Conservation (phyloP, 768 basidiomycete species). For the Russula griseocarnosa region DNA sequence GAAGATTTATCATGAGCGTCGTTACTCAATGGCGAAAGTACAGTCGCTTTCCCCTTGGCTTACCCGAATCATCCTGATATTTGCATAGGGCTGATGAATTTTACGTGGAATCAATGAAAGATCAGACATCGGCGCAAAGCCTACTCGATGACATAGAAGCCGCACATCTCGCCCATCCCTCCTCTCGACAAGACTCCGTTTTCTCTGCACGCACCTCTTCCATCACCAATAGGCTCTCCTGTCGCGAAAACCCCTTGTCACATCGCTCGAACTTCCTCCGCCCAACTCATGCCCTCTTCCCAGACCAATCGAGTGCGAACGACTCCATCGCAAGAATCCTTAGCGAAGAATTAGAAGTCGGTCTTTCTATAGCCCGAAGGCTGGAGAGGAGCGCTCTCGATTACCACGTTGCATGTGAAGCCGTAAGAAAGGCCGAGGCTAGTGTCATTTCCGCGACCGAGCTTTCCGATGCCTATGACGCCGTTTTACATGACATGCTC, state of each 20-base stretch:
- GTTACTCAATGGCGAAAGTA: constrained; percentile 90
- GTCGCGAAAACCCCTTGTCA: constrained; percentile 57
- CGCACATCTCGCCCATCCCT: constrained; percentile 66
- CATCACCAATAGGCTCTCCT: constrained; percentile 57
- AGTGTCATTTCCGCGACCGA: constrained; percentile 45
- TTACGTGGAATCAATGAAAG: constrained; percentile 79
- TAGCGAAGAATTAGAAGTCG: constrained; percentile 53
- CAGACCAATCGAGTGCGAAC: constrained; percentile 59
- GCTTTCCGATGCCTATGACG: constrained; percentile 39
- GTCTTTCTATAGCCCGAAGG: constrained; percentile 48
- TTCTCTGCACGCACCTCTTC: constrained; percentile 64
- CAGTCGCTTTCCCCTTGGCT: not conserved
- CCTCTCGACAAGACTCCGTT: constrained; percentile 56
- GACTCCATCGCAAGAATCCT: constrained; percentile 48
- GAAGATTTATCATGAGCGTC: constrained; percentile 70
- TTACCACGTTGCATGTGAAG: constrained; percentile 58
- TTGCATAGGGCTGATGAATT: constrained; percentile 72
- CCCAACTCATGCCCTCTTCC: constrained; percentile 64
- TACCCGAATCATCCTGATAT: constrained; percentile 4
- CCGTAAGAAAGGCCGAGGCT: constrained; percentile 58
- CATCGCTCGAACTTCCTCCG: constrained; percentile 56
- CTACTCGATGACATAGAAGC: constrained; percentile 73
- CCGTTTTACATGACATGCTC: constrained; percentile 47
- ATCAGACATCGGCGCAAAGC: constrained; percentile 59
- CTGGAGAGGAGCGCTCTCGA: constrained; percentile 58